phyloP scores from a whole-genome alignment of 345 rosid genomes.

The Gossypioides kirkii region DNA sequence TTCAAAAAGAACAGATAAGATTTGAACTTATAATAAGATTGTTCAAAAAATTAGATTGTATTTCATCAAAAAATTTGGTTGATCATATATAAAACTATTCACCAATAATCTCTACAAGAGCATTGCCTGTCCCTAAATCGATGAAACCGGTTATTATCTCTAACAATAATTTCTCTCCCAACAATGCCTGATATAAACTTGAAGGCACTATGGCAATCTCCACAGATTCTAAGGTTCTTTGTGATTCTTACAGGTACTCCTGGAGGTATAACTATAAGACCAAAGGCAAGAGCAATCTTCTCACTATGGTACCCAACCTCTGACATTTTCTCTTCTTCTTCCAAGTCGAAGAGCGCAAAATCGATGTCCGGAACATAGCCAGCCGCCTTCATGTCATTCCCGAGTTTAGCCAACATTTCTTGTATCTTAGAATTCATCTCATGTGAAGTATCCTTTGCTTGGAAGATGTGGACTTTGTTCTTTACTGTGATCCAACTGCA shows the following conservation, averaged over 20 bases:
- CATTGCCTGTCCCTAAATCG: conserved; percentile 50
- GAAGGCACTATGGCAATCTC: conserved; percentile 76
- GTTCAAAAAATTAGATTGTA: background rate
- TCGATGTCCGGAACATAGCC: conserved; percentile 59
- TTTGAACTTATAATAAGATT: no score
- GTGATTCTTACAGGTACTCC: conserved; percentile 72
- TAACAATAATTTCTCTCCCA: conserved; percentile 59
- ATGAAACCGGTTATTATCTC: conserved; percentile 80
- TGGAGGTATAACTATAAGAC: conserved; percentile 50
- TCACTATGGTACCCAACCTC: conserved; percentile 80
- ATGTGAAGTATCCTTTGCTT: conserved; percentile 74
- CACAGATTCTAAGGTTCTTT: conserved; percentile 82
- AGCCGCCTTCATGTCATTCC: conserved; percentile 52
- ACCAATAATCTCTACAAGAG: conserved; percentile 77
- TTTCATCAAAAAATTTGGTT: no score
- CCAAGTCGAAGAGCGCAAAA: conserved; percentile 66
- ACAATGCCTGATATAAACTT: conserved; percentile 58
- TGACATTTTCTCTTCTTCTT: conserved; percentile 74
- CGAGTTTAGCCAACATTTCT: conserved; percentile 41
- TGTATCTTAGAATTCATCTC: conserved; percentile 59
- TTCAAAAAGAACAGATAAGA: no score
- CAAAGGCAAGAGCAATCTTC: conserved; percentile 83
- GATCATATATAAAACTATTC: conserved; percentile 4
- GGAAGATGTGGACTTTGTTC: conserved; percentile 66
- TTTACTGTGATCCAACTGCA: conserved; percentile 78